Percentiles rank a stretch among this genome's conserved stretches.
Conservation (phyloP, 208 protist species). For the Trypanosoma lewisi region DNA sequence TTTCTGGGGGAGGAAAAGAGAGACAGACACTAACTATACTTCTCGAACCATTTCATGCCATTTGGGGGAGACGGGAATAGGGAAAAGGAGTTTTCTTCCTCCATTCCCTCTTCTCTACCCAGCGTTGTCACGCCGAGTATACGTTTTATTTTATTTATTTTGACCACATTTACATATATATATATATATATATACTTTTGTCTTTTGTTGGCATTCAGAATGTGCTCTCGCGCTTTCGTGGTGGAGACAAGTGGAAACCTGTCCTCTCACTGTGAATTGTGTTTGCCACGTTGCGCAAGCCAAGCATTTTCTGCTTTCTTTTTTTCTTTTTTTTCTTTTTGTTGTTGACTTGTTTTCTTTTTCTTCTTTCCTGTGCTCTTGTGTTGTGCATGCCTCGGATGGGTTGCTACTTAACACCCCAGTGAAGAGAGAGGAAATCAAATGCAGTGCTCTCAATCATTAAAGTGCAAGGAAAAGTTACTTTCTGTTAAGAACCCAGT, state of each 20-base stretch:
- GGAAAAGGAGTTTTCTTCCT: background rate
- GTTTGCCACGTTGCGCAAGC: background rate
- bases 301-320: background rate
- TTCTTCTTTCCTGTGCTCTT: background rate
- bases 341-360: background rate
- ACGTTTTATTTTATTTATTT: too few species aligned
- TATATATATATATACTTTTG: too few species aligned
- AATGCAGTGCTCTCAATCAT: background rate
- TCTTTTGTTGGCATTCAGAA: too few species aligned
- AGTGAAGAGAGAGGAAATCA: background rate
- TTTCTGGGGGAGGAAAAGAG: background rate
- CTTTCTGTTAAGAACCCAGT: background rate
- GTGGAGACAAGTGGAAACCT: background rate
- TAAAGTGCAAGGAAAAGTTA: background rate
- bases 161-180: too few species aligned
- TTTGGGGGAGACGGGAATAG: too few species aligned
- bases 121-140: constrained; percentile 27
- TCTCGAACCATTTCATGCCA: constrained; percentile 7
- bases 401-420: background rate
- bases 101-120: too few species aligned
- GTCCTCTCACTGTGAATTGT: background rate
- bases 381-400: background rate
- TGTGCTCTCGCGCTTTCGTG: background rate
- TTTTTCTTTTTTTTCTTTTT: background rate
- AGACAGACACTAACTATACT: too few species aligned